phyloP scores from a whole-genome alignment of 257 asterid genomes.

The Solanum verrucosum region DNA sequence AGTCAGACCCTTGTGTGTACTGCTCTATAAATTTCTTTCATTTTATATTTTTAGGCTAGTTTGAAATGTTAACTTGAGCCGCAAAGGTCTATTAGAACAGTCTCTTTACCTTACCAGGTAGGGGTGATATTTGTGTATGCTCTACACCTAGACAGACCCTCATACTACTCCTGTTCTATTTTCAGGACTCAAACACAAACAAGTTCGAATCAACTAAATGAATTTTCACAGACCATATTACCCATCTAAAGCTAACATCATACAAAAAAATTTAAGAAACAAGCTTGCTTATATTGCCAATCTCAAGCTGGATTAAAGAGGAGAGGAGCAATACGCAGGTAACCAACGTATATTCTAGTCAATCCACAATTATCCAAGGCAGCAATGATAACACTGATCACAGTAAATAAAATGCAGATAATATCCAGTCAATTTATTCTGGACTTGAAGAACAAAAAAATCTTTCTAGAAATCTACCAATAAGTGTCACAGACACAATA shows the following conservation, averaged over 20 bases:
- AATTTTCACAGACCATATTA: neutral
- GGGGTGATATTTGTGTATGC: neutral
- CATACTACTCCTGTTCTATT: neutral
- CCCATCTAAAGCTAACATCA: neutral
- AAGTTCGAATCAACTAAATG: neutral
- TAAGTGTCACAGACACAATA: neutral
- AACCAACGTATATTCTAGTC: neutral
- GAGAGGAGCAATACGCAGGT: neutral
- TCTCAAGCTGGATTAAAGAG: neutral
- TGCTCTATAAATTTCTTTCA: neutral
- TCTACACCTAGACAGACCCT: neutral
- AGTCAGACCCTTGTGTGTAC: neutral
- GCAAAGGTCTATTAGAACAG: neutral
- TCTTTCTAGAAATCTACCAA: neutral
- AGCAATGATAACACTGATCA: neutral
- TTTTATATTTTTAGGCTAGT: neutral
- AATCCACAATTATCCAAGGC: neutral
- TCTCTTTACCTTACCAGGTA: neutral
- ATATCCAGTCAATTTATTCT: neutral
- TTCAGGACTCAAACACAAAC: neutral
- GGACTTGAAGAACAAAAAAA: neutral
- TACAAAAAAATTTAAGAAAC: neutral
- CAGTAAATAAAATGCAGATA: neutral
- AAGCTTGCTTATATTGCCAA: neutral
- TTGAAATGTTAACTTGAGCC: neutral